phyloP scores from a whole-genome alignment of 371 early-diverging fungal species.

The Mycotypha africana region DNA sequence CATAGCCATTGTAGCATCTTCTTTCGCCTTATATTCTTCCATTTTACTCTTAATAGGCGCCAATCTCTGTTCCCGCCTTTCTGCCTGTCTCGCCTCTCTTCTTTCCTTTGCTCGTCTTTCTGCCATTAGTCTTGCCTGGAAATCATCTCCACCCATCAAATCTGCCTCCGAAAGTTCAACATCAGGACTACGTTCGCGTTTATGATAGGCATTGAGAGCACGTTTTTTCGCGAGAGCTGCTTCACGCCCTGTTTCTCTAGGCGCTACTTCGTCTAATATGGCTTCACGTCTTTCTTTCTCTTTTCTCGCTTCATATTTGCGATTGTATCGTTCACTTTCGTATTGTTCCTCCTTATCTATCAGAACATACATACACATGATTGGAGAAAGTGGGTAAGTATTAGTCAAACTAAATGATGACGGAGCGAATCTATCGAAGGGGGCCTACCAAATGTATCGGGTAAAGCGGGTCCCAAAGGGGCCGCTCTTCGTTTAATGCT shows the following conservation, averaged over 20 bases:
- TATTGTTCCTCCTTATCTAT: conserved; percentile 52
- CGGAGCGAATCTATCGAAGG: too few species aligned
- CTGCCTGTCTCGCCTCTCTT: conserved; percentile 35
- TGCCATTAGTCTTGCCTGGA: conserved; percentile 45
- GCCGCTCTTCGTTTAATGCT: conserved; percentile 15
- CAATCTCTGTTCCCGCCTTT: conserved; percentile 29
- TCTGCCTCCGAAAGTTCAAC: conserved; percentile 70
- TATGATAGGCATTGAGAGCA: conserved; percentile 58
- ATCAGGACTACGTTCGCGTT: conserved; percentile 69
- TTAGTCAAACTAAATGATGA: too few species aligned
- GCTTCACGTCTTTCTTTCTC: conserved; percentile 52
- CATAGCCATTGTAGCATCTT: conserved; percentile 67
- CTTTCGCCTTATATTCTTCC: conserved; percentile 56
- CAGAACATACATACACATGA: not conserved
- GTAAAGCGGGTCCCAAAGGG: conserved; percentile 31
- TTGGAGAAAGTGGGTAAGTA: too few species aligned
- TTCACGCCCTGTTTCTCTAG: conserved; percentile 77
- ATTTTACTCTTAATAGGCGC: conserved; percentile 42
- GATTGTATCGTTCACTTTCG: conserved; percentile 39
- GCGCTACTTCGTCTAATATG: conserved; percentile 75
- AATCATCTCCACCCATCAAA: conserved; percentile 65
- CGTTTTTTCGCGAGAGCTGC: conserved; percentile 64
- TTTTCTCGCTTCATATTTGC: conserved; percentile 48
- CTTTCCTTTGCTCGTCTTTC: conserved; percentile 40
- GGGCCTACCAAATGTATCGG: conserved; percentile 7